Evolutionary conservation across 208 protist genomes (phyloP).

Genomic region (Giardia duodenalis): DNA sequence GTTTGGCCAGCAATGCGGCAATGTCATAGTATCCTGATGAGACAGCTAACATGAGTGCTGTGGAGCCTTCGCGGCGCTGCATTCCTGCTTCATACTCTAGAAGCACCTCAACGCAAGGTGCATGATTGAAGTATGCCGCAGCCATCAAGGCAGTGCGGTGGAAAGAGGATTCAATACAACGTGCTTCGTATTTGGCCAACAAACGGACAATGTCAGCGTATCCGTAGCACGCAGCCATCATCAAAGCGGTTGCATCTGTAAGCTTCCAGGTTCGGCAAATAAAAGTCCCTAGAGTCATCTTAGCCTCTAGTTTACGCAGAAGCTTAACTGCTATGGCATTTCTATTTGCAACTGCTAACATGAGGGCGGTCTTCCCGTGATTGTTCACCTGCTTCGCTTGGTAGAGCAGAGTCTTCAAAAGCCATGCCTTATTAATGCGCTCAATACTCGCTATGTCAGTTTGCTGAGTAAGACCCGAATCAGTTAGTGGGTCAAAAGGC

Average conservation of each 20-base stretch:
- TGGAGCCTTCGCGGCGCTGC: not conserved
- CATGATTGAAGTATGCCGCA: not conserved
- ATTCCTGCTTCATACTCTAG: not conserved
- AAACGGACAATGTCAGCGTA: not conserved
- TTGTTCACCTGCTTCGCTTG: not conserved
- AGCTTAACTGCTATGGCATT: not conserved
- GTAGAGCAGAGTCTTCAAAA: not conserved
- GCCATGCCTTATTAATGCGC: too few relatives aligned
- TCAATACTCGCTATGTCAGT: not conserved
- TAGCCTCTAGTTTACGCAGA: not conserved
- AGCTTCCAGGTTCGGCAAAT: not conserved
- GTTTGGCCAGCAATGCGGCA: not conserved
- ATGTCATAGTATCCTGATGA: not conserved
- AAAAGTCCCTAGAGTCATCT: not conserved
- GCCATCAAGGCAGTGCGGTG: not conserved
- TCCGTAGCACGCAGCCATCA: not conserved
- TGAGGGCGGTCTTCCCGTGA: not conserved
- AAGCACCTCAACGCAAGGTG: not conserved
- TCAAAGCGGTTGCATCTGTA: not conserved
- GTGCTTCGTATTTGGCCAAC: not conserved
- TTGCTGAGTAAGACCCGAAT: not conserved
- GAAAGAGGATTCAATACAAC: not conserved
- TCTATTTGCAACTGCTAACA: not conserved
- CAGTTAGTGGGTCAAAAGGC: not conserved
- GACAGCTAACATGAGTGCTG: not conserved